Evolutionary conservation across 106 monocot species (phyloP).

Genomic region (Chionographis japonica): DNA sequence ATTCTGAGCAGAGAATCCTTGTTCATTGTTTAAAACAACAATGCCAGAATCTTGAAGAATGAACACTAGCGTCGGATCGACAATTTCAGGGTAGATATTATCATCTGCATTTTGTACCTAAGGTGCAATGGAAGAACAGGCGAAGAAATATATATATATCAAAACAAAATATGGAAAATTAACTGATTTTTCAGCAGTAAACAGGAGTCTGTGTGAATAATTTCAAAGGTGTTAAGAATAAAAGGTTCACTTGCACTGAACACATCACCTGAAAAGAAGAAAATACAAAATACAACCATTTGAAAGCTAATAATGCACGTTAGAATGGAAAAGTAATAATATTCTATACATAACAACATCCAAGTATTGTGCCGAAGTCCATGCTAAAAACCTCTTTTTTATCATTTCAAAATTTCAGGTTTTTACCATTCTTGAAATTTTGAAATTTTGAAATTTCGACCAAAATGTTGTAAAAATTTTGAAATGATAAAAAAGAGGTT

Average conservation of each 20-base stretch:
- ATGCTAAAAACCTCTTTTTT: no score
- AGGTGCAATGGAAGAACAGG: slow-evolving; percentile 1
- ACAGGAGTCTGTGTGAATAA: no score
- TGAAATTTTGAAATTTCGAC: no score
- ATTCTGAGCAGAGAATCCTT: slow-evolving; percentile 80
- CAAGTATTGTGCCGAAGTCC: neutral
- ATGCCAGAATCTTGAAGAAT: slow-evolving; percentile 82
- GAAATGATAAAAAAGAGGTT: no score
- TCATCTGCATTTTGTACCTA: slow-evolving; percentile 99
- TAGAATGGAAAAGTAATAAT: no score
- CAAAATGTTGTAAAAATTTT: no score
- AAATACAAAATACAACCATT: neutral
- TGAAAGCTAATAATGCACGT: neutral
- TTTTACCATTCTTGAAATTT: no score
- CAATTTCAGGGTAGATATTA: slow-evolving; percentile 62
- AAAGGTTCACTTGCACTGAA: no score
- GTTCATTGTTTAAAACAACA: slow-evolving; percentile 84
- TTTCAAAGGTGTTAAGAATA: no score
- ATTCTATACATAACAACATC: neutral
- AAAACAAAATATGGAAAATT: neutral
- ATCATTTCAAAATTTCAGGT: no score
- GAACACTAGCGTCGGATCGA: slow-evolving; percentile 77
- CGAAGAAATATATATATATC: neutral
- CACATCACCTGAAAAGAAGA: neutral
- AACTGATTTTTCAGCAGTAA: neutral